These are phyloP conservation scores for Suillus luteus DNA, from an alignment of 768 basidiomycete species.

Conservation along the genomic window DNA sequence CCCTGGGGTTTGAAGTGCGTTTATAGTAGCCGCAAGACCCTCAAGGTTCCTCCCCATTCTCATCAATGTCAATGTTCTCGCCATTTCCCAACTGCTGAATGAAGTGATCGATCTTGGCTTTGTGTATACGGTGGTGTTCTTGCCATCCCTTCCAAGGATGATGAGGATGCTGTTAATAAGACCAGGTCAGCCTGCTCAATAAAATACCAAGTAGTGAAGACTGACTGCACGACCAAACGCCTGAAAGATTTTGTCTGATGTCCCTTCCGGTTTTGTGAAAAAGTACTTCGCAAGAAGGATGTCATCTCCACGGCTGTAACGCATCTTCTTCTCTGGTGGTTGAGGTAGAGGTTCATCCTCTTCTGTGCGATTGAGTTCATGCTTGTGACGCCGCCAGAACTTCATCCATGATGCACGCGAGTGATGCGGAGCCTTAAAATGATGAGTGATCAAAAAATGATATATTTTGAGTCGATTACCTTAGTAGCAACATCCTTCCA, in stretches of 20 bases:
- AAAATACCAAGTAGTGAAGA: slow-evolving; percentile 11
- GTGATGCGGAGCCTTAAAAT: slow-evolving; percentile 76
- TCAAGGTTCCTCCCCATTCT: slow-evolving; percentile 25
- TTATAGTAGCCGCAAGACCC: slow-evolving; percentile 20
- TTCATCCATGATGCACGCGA: slow-evolving; percentile 95
- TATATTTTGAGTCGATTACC: slow-evolving; percentile 36
- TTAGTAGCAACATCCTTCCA: slow-evolving; percentile 78
- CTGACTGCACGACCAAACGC: slow-evolving; percentile 71
- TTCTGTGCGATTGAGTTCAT: slow-evolving; percentile 71
- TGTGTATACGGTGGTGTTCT: slow-evolving; percentile 88
- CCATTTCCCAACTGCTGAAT: slow-evolving; percentile 62
- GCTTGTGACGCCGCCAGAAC: slow-evolving; percentile 86
- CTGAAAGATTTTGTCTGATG: slow-evolving; percentile 84
- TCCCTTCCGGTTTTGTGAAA: slow-evolving; percentile 71
- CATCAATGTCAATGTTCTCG: slow-evolving; percentile 47
- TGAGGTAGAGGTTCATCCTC: slow-evolving; percentile 70
- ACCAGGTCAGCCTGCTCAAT: slow-evolving; percentile 6
- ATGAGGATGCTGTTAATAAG: slow-evolving; percentile 64
- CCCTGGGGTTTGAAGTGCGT: neutral
- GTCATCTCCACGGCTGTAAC: slow-evolving; percentile 80
- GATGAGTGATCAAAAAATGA: slow-evolving; percentile 8
- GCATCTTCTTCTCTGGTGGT: slow-evolving; percentile 85
- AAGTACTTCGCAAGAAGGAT: slow-evolving; percentile 79
- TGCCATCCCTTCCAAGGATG: slow-evolving; percentile 97
- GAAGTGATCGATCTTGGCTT: slow-evolving; percentile 81